These are phyloP conservation scores for Mucor ambiguus DNA, from an alignment of 371 early-diverging fungal species.

Conservation along the genomic window DNA sequence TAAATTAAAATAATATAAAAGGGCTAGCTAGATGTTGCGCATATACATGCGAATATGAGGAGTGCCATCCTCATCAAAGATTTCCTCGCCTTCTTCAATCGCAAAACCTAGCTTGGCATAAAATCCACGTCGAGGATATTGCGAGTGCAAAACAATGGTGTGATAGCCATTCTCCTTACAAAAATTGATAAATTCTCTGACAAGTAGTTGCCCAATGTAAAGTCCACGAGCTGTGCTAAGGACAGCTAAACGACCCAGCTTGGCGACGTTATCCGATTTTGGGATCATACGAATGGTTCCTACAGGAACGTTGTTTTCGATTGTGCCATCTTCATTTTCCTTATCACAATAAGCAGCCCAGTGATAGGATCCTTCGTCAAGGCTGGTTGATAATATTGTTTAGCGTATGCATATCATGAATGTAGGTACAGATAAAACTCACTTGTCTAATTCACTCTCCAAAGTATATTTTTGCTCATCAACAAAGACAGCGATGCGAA, in stretches of 20 bases:
- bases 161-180: constrained; percentile 18
- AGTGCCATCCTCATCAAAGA: constrained; percentile 46
- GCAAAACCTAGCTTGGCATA: constrained; percentile 48
- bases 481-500: constrained; percentile 46
- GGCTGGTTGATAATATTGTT: neutral
- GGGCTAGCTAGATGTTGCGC: constrained; percentile 1
- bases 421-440: neutral
- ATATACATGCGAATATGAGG: constrained; percentile 48
- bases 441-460: constrained; percentile 46
- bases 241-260: constrained; percentile 50
- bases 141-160: constrained; percentile 36
- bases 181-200: constrained; percentile 26
- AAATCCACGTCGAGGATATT: constrained; percentile 42
- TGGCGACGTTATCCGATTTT: constrained; percentile 23
- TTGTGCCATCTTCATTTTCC: constrained; percentile 1
- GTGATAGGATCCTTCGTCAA: constrained; percentile 27
- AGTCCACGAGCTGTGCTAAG: constrained; percentile 40
- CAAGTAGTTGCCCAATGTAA: constrained; percentile 33
- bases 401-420: neutral
- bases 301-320: constrained; percentile 29
- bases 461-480: constrained; percentile 47
- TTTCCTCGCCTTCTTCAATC: constrained; percentile 34
- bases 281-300: constrained; percentile 41
- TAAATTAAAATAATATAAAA: neutral
- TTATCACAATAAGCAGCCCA: constrained; percentile 40